Conservation (phyloP, 306 rosid genomes). For the Prunus armeniaca region DNA sequence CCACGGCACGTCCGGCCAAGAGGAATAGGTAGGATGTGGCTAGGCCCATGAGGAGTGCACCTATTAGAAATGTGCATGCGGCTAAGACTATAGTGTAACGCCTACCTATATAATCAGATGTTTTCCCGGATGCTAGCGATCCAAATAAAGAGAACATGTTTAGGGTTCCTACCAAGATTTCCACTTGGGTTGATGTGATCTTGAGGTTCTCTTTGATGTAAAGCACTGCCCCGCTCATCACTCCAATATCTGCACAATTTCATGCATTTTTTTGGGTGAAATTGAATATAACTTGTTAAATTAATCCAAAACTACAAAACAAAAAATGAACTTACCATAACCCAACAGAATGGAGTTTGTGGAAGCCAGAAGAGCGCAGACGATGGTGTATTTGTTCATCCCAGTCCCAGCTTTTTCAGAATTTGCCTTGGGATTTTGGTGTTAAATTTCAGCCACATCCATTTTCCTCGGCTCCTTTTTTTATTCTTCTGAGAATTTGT, state of each 20-base stretch:
- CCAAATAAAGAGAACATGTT: slow-evolving; percentile 71
- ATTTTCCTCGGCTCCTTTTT: not conserved
- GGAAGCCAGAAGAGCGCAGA: slow-evolving; percentile 74
- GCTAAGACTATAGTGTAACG: slow-evolving; percentile 68
- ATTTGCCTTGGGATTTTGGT: not conserved
- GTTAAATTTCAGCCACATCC: not conserved
- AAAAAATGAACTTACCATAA: slow-evolving; percentile 45
- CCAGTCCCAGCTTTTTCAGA: slow-evolving; percentile 8
- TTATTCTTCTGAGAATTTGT: not conserved
- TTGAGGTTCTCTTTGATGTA: slow-evolving; percentile 53
- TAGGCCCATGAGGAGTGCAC: slow-evolving; percentile 72
- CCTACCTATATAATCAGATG: slow-evolving; percentile 67
- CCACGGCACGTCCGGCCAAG: slow-evolving; percentile 57
- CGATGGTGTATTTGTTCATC: slow-evolving; percentile 61
- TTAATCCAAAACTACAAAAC: not conserved
- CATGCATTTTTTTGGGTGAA: not conserved
- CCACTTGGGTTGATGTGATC: slow-evolving; percentile 58
- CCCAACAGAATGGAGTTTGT: slow-evolving; percentile 76
- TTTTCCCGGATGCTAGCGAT: slow-evolving; percentile 70
- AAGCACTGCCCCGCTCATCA: slow-evolving; percentile 86
- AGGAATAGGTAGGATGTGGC: slow-evolving; percentile 66
- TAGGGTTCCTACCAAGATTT: slow-evolving; percentile 63
- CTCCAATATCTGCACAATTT: slow-evolving; percentile 60
- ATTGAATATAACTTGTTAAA: not conserved
- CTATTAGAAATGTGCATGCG: slow-evolving; percentile 56